Evolutionary conservation across 2,329 filamentous ascomycete genomes (phyloP).

Genomic region (Westerdykella ornata): DNA sequence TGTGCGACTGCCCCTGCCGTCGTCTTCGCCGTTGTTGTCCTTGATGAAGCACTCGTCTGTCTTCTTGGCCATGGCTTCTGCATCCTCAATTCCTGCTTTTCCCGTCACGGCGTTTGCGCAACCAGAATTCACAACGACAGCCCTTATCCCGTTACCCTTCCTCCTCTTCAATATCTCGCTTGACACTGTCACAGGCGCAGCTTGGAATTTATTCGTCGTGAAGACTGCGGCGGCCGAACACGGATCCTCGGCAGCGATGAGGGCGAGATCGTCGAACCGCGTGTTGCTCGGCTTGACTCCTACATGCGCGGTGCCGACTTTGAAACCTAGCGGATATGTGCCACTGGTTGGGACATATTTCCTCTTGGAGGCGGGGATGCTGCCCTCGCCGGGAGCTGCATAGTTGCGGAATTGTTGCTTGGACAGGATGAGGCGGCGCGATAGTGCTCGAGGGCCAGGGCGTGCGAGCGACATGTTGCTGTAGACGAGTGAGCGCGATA

Average conservation of each 20-base stretch:
- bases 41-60: constrained; percentile 60
- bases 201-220: constrained; percentile 97
- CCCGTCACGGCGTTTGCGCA: constrained; percentile 97
- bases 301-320: constrained; percentile 77
- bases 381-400: constrained; percentile 52
- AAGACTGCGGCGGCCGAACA: constrained; percentile 89
- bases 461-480: constrained; percentile 30
- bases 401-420: constrained; percentile 47
- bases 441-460: constrained; percentile 23
- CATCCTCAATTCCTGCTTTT: constrained; percentile 81
- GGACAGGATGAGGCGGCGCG: constrained; percentile 19
- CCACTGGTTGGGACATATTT: constrained; percentile 84
- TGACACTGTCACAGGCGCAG: constrained; percentile 85
- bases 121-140: constrained; percentile 88
- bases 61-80: constrained; percentile 69
- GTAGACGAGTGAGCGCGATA: neutral
- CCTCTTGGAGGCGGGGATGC: constrained; percentile 70
- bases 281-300: constrained; percentile 93
- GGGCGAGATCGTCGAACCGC: constrained; percentile 80
- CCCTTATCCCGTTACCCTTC: constrained; percentile 63
- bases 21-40: constrained; percentile 30
- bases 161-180: constrained; percentile 61
- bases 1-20: constrained; percentile 53
- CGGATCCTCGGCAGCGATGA: constrained; percentile 78
- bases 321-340: constrained; percentile 85